These are phyloP conservation scores for Mycena epipterygia DNA, from an alignment of 768 basidiomycete species.

Conservation along the genomic window DNA sequence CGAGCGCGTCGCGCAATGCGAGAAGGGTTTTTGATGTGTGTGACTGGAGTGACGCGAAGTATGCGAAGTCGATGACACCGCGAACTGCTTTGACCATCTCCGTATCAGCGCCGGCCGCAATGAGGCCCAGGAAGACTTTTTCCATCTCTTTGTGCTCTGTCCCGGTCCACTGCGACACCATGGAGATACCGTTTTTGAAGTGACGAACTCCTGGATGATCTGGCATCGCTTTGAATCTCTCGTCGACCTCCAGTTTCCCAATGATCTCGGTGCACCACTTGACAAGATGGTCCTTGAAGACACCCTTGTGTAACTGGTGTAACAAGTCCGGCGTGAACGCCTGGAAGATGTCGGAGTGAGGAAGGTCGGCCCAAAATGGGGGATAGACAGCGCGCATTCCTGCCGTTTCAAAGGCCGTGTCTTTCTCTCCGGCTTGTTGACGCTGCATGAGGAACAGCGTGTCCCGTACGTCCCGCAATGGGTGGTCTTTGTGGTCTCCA, in stretches of 20 bases:
- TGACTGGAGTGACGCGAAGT: constrained; percentile 36
- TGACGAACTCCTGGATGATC: constrained; percentile 42
- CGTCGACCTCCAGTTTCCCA: constrained; percentile 49
- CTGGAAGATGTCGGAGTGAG: neutral
- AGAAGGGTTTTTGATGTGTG: constrained; percentile 41
- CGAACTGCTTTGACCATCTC: constrained; percentile 38
- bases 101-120: constrained; percentile 36
- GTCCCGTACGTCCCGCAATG: no score
- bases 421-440: no score
- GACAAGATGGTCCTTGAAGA: constrained; percentile 56
- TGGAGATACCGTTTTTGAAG: constrained; percentile 50
- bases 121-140: constrained; percentile 42
- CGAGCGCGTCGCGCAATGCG: constrained; percentile 35
- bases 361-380: neutral
- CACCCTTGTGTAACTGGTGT: neutral
- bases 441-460: no score
- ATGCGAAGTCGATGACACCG: no score
- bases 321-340: neutral
- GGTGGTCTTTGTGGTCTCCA: no score
- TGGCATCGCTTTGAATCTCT: constrained; percentile 46
- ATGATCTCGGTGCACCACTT: constrained; percentile 46
- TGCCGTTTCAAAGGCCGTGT: neutral
- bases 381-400: neutral
- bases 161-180: constrained; percentile 51
- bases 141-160: constrained; percentile 48